These are phyloP conservation scores for Candida gorgasii DNA, from an alignment of 805 yeast species.

Conservation along the genomic window DNA sequence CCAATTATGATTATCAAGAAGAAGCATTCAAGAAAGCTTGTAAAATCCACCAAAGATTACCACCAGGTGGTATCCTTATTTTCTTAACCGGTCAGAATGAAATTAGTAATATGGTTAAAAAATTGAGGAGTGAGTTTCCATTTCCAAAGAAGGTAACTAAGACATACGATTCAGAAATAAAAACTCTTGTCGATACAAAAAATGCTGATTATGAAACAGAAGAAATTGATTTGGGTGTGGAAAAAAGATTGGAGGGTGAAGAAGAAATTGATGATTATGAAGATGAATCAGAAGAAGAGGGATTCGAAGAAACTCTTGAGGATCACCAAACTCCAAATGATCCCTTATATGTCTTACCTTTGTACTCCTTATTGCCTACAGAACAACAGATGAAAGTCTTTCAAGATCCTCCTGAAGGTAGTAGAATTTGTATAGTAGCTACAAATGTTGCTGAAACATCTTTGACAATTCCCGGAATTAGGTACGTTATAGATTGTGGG, in stretches of 20 bases:
- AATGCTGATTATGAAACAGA: slow-evolving; percentile 81
- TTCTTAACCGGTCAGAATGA: slow-evolving; percentile 96
- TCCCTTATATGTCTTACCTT: slow-evolving; percentile 87
- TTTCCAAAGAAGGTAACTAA: slow-evolving; percentile 31
- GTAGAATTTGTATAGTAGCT: slow-evolving; percentile 88
- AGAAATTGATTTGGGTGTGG: slow-evolving; percentile 75
- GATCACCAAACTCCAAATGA: slow-evolving; percentile 70
- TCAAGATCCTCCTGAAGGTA: slow-evolving; percentile 78
- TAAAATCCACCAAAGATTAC: slow-evolving; percentile 81
- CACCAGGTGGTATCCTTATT: slow-evolving; percentile 91
- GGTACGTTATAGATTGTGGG: slow-evolving; percentile 95
- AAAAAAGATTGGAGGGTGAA: slow-evolving; percentile 34
- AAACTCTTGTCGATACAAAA: slow-evolving; percentile 26
- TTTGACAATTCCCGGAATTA: slow-evolving; percentile 90
- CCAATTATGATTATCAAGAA: slow-evolving; percentile 75
- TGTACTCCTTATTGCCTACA: slow-evolving; percentile 92
- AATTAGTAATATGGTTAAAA: slow-evolving; percentile 72
- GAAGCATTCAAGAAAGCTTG: slow-evolving; percentile 84
- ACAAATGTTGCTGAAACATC: slow-evolving; percentile 98
- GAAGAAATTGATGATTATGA: slow-evolving; percentile 47
- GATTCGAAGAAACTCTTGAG: slow-evolving; percentile 70
- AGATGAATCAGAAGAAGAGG: slow-evolving; percentile 63
- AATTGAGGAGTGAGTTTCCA: slow-evolving; percentile 69
- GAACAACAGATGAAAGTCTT: slow-evolving; percentile 93
- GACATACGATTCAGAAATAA: slow-evolving; percentile 29